Evolutionary conservation across 2,329 filamentous ascomycete genomes (phyloP).

Genomic region (Aulographum hederae): DNA sequence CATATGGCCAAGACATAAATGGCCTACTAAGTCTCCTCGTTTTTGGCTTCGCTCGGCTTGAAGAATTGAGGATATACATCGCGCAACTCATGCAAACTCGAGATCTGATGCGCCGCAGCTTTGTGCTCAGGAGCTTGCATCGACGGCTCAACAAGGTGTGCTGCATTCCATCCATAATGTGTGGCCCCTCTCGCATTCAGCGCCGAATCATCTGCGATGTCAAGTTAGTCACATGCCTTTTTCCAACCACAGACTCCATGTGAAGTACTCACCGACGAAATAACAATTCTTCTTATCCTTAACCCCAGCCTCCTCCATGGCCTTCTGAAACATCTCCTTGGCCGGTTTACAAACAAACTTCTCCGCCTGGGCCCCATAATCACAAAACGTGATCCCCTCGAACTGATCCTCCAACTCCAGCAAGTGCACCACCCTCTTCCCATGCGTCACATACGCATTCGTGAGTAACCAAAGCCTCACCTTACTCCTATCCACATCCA

Average conservation of each 20-base stretch:
- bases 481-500: conserved; percentile 67
- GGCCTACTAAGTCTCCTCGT: too few species aligned
- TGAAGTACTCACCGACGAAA: conserved; percentile 64
- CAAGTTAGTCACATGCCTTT: too few species aligned
- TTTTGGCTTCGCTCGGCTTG: conserved; percentile 29
- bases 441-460: conserved; percentile 87
- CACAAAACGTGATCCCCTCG: conserved; percentile 87
- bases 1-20: too few species aligned
- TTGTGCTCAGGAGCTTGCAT: conserved; percentile 42
- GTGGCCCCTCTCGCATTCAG: conserved; percentile 64
- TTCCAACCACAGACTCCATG: too few species aligned
- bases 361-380: conserved; percentile 49
- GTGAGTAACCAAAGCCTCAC: conserved; percentile 89
- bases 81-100: conserved; percentile 57
- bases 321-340: conserved; percentile 67
- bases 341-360: conserved; percentile 78
- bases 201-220: conserved; percentile 57
- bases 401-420: conserved; percentile 76
- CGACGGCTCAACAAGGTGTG: conserved; percentile 67
- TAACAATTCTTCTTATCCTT: conserved; percentile 56
- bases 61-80: conserved; percentile 71
- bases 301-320: conserved; percentile 67
- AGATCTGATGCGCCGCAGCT: conserved; percentile 59
- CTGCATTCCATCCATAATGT: conserved; percentile 68
- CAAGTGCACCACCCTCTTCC: conserved; percentile 60